phyloP scores from a whole-genome alignment of 768 basidiomycete species.

The Suillus decipiens region DNA sequence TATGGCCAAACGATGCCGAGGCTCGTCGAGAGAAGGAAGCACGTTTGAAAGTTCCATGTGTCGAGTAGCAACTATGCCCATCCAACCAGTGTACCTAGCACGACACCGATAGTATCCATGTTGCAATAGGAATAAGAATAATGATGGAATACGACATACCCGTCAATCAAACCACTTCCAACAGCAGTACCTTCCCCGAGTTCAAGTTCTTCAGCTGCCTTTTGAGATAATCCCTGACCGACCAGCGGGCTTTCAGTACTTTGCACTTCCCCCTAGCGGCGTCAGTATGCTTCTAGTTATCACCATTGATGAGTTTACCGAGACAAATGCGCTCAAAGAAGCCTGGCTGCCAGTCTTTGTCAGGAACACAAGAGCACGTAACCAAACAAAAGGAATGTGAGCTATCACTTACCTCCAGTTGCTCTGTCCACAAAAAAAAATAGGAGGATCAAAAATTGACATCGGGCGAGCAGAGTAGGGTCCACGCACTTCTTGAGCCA shows the following conservation, averaged over 20 bases:
- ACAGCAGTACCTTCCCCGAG: slow-evolving; percentile 85
- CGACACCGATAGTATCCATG: slow-evolving; percentile 9
- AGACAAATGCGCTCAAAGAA: slow-evolving; percentile 90
- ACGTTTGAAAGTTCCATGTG: slow-evolving; percentile 53
- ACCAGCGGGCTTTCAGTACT: slow-evolving; percentile 87
- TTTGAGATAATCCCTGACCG: slow-evolving; percentile 75
- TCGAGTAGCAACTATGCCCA: slow-evolving; percentile 90
- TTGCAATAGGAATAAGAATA: not conserved
- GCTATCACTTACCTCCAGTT: slow-evolving; percentile 65
- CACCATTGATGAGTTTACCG: slow-evolving; percentile 61
- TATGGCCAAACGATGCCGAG: slow-evolving; percentile 80
- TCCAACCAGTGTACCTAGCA: slow-evolving; percentile 88
- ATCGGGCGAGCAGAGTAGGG: slow-evolving; percentile 63
- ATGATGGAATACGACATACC: slow-evolving; percentile 46
- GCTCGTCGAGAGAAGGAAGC: slow-evolving; percentile 71
- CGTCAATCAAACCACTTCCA: slow-evolving; percentile 94
- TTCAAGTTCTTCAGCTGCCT: slow-evolving; percentile 84
- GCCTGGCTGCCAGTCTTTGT: slow-evolving; percentile 83
- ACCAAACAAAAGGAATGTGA: slow-evolving; percentile 88
- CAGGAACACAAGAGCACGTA: slow-evolving; percentile 89
- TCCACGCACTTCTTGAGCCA: slow-evolving; percentile 95
- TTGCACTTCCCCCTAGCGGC: slow-evolving; percentile 61
- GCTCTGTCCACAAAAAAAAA: slow-evolving; percentile 95
- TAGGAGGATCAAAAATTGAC: slow-evolving; percentile 91
- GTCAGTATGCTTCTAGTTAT: slow-evolving; percentile 73